These are phyloP conservation scores for Penicillium antarcticum DNA, from an alignment of 495 filamentous ascomycete genomes.

Conservation along the genomic window DNA sequence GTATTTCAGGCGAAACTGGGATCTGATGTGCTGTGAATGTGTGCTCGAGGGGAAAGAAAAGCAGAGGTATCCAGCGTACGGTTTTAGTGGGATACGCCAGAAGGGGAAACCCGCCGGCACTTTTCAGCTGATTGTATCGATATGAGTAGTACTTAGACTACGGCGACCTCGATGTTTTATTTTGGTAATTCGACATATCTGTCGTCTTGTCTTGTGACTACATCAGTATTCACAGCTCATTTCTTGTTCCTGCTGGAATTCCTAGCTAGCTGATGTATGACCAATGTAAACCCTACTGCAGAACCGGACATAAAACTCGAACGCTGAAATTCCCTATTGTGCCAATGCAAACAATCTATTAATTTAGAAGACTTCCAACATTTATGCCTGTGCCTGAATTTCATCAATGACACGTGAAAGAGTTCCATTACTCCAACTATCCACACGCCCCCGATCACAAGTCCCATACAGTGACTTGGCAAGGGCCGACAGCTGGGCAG, in stretches of 20 bases:
- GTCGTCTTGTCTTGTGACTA: too few relatives aligned
- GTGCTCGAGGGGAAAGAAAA: conserved; percentile 1
- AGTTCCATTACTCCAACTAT: conserved; percentile 61
- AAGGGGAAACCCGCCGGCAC: conserved; percentile 15
- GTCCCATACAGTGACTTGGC: conserved; percentile 61
- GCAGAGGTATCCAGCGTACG: not conserved
- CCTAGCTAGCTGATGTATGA: too few relatives aligned
- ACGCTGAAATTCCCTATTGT: too few relatives aligned
- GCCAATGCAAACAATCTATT: not conserved
- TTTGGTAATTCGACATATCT: too few relatives aligned
- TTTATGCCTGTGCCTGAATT: conserved; percentile 16
- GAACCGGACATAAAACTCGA: not conserved
- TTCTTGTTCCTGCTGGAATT: too few relatives aligned
- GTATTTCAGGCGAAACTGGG: too few relatives aligned
- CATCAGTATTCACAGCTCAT: too few relatives aligned
- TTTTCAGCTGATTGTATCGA: too few relatives aligned
- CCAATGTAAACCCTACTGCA: too few relatives aligned
- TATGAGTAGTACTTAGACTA: too few relatives aligned
- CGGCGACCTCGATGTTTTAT: too few relatives aligned
- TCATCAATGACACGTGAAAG: conserved; percentile 29
- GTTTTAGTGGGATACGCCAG: conserved; percentile 9
- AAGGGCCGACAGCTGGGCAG: conserved; percentile 52
- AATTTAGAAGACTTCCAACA: not conserved
- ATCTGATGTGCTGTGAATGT: too few relatives aligned
- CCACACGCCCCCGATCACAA: conserved; percentile 64